Conservation (phyloP, 2,329 filamentous ascomycete genomes). For the Diplodia mutila region DNA sequence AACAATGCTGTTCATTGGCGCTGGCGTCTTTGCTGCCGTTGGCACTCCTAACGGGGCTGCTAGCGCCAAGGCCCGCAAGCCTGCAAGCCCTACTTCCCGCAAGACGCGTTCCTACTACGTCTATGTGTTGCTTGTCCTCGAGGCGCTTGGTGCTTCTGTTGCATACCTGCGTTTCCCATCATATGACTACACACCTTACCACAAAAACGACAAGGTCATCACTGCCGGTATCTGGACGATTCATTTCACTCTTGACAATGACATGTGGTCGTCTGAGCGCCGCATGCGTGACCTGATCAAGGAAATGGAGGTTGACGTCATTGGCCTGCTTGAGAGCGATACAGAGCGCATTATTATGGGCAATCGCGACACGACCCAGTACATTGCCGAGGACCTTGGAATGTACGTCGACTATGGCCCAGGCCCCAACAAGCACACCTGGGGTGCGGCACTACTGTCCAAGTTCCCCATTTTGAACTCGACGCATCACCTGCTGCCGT, state of each 20-base stretch:
- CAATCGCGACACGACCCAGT: constrained; percentile 94
- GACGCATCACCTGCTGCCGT: constrained; percentile 91
- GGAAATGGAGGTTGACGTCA: constrained; percentile 94
- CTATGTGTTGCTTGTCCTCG: constrained; percentile 73
- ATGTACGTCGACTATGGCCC: constrained; percentile 99
- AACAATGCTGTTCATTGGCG: constrained; percentile 82
- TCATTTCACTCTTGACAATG: constrained; percentile 95
- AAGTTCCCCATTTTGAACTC: constrained; percentile 98
- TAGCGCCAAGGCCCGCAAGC: constrained; percentile 49
- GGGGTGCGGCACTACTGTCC: constrained; percentile 88
- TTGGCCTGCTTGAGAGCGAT: constrained; percentile 93
- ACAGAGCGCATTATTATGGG: constrained; percentile 99
- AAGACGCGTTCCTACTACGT: constrained; percentile 68
- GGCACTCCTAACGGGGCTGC: constrained; percentile 54
- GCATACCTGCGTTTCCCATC: constrained; percentile 91
- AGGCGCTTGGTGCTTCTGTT: constrained; percentile 76
- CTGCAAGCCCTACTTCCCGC: constrained; percentile 51
- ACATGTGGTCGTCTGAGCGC: constrained; percentile 97
- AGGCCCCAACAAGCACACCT: constrained; percentile 98
- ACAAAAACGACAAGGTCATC: constrained; percentile 81
- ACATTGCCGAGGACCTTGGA: constrained; percentile 90
- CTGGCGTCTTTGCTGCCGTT: constrained; percentile 74
- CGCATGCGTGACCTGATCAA: constrained; percentile 90
- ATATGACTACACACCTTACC: constrained; percentile 89
- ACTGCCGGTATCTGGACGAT: constrained; percentile 99